Evolutionary conservation across 1,139 yeast species (phyloP), one percentile per base, ranked within the genome.

Genomic region (Oligophagozyma castellii): DNA sequence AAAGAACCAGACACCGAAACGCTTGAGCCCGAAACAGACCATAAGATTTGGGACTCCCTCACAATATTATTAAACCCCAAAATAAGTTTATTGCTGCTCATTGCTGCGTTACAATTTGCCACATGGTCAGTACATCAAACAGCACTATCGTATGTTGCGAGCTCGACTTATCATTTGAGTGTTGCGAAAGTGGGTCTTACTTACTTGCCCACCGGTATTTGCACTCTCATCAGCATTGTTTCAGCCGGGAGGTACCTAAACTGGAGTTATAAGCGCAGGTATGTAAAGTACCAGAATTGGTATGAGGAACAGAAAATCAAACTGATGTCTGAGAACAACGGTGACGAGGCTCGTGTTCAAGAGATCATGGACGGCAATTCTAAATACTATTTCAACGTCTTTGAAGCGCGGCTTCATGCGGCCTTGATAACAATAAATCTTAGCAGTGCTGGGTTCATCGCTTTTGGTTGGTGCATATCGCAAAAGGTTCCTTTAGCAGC

Each of bases 391-490:
- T 63, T 70, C 39, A 58, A 53, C 39, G 59, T 72, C 16, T 62
- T 67, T 33, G 58, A 56, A 22, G 65, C 73, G 4, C 57, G 80
- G 26, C 47, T 74, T 25, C 46, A 46, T 20, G 48, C 51, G 24
- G 57, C 53, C 19, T 51, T 59, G 2, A 37, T 57, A 15, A 65
- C 72, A 4, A 37, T 49, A 13, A 11, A 47, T 3, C 26, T 62
- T 3, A 46, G 61, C 14, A 40, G 62, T n/a, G 43, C 49, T 3
- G 62, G 70, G 0, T 50, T 65, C 3, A 37, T 72, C 1, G 52
- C 70, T 1, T 79, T 67, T 55, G 93, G 89, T 1, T 80, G 93
- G 93, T 65, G 79, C 29, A 41, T 79, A 4, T 58, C 67, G 24
- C 46, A 60, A 15, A 48, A 59, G 8, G 66, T 64, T 0, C 61